A percentile compares a stretch with the other conserved stretches of the same genome.
phyloP scores from a whole-genome alignment of 805 yeast genomes.

The Candida odintsovae region DNA sequence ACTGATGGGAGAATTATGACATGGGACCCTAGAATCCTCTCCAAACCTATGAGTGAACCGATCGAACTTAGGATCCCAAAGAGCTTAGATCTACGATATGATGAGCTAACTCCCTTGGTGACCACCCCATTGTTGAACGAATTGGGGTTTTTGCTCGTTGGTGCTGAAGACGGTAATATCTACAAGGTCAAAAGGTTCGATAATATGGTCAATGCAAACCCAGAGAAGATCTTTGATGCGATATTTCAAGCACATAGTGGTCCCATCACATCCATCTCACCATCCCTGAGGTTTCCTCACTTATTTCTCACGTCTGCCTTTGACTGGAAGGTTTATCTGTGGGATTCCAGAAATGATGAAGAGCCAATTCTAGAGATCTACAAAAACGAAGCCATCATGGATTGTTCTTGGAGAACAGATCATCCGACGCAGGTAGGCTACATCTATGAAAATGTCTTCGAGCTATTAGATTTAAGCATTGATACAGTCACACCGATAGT shows the following conservation, averaged over 20 bases:
- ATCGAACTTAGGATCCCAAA: slow-evolving; percentile 22
- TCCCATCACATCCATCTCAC: slow-evolving; percentile 20
- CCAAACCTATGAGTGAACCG: slow-evolving; percentile 19
- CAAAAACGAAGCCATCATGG: slow-evolving; percentile 23
- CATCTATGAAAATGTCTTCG: slow-evolving; percentile 24
- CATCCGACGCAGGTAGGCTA: slow-evolving; percentile 25
- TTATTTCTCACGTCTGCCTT: slow-evolving; percentile 24
- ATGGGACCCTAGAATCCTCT: slow-evolving; percentile 25
- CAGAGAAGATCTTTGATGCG: slow-evolving; percentile 11
- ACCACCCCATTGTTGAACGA: slow-evolving; percentile 15
- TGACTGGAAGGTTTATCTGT: slow-evolving; percentile 27
- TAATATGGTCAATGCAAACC: slow-evolving; percentile 9
- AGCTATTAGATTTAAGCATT: slow-evolving; percentile 26
- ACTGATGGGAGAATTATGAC: slow-evolving; percentile 27
- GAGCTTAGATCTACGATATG: slow-evolving; percentile 18
- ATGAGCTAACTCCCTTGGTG: slow-evolving; percentile 26
- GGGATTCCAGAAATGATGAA: slow-evolving; percentile 18
- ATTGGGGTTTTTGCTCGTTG: slow-evolving; percentile 21
- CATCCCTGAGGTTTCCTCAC: slow-evolving; percentile 13
- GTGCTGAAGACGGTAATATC: slow-evolving; percentile 30
- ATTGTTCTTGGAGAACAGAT: slow-evolving; percentile 22
- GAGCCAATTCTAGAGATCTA: slow-evolving; percentile 19
- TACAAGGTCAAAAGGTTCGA: slow-evolving; percentile 24
- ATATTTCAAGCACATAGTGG: slow-evolving; percentile 22
- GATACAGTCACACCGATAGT: slow-evolving; percentile 22